Conservation (phyloP, 2,329 filamentous ascomycete genomes). For the Colletotrichum chlorophyti region DNA sequence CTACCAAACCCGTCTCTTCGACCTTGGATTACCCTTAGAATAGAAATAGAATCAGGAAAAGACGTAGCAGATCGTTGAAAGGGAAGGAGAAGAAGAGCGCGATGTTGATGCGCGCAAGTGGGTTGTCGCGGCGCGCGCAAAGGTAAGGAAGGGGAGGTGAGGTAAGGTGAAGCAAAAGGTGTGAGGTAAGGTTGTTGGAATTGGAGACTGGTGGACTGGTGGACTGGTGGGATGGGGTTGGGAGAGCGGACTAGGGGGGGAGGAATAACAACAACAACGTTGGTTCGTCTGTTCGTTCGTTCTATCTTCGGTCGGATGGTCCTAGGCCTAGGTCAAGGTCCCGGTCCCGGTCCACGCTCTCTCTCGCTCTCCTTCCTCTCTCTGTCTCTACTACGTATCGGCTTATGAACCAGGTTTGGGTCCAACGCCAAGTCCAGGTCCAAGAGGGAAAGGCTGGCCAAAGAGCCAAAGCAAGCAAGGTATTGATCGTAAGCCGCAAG, state of each 20-base stretch:
- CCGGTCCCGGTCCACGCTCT: too few relatives aligned
- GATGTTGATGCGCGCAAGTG: slow-evolving; percentile 21
- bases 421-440: slow-evolving; percentile 4
- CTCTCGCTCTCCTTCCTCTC: too few relatives aligned
- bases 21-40: too few relatives aligned
- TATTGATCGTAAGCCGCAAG: background rate
- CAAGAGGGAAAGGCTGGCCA: too few relatives aligned
- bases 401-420: too few relatives aligned
- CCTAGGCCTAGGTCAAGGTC: background rate
- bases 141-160: background rate
- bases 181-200: slow-evolving; percentile 6
- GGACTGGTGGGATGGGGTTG: background rate
- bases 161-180: slow-evolving; percentile 13
- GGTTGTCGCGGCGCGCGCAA: background rate
- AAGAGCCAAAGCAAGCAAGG: background rate
- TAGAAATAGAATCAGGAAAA: slow-evolving; percentile 16
- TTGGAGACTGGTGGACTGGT: slow-evolving; percentile 10
- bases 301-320: slow-evolving; percentile 3
- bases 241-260: background rate
- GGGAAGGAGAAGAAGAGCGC: slow-evolving; percentile 6
- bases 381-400: too few relatives aligned
- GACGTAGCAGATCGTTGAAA: slow-evolving; percentile 17
- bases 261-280: too few relatives aligned
- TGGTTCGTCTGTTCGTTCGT: slow-evolving; percentile 10
- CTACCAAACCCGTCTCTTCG: background rate